Percentiles rank a stretch among this genome's conserved stretches.
Evolutionary conservation across 345 rosid species (phyloP).

Genomic region (Clausena lansium): DNA sequence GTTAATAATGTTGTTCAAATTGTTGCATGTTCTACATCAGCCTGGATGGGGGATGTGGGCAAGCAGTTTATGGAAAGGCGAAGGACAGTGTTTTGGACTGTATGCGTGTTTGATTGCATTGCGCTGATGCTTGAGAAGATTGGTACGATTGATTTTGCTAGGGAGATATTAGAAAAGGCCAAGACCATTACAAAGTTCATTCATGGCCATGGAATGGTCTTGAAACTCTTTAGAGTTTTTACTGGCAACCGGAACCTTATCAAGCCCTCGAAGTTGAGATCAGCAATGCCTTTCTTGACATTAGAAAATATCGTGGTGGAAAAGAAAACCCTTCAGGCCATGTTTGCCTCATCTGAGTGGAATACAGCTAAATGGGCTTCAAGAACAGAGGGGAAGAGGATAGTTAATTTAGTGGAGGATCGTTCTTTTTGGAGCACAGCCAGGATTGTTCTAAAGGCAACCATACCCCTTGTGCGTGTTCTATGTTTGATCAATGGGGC

Average conservation of each 20-base stretch:
- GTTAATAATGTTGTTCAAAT: slow-evolving; percentile 51
- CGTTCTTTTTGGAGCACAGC: slow-evolving; percentile 48
- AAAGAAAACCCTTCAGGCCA: slow-evolving; percentile 38
- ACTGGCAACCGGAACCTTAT: slow-evolving; percentile 26
- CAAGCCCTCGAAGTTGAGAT: slow-evolving; percentile 38
- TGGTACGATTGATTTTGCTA: slow-evolving; percentile 21
- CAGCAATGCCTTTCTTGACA: slow-evolving; percentile 37
- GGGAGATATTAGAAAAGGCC: slow-evolving; percentile 34
- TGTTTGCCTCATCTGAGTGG: slow-evolving; percentile 48
- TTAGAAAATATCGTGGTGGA: slow-evolving; percentile 41
- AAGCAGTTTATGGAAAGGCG: slow-evolving; percentile 32
- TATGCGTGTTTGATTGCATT: slow-evolving; percentile 56
- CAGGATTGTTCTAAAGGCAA: slow-evolving; percentile 38
- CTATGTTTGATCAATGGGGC: slow-evolving; percentile 29
- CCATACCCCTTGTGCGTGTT: slow-evolving; percentile 44
- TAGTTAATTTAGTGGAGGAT: slow-evolving; percentile 36
- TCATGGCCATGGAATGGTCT: slow-evolving; percentile 25
- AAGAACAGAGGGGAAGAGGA: slow-evolving; percentile 30
- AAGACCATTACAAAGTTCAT: slow-evolving; percentile 36
- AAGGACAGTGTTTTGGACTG: slow-evolving; percentile 49
- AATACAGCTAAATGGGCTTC: slow-evolving; percentile 27
- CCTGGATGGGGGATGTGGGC: slow-evolving; percentile 52
- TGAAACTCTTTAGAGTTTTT: slow-evolving; percentile 29
- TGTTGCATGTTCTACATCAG: slow-evolving; percentile 40
- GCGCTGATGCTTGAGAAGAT: slow-evolving; percentile 52